Percentiles rank a stretch among this genome's conserved stretches.
phyloP scores from a whole-genome alignment of 345 rosid genomes.

The Euphorbia pulcherrima region DNA sequence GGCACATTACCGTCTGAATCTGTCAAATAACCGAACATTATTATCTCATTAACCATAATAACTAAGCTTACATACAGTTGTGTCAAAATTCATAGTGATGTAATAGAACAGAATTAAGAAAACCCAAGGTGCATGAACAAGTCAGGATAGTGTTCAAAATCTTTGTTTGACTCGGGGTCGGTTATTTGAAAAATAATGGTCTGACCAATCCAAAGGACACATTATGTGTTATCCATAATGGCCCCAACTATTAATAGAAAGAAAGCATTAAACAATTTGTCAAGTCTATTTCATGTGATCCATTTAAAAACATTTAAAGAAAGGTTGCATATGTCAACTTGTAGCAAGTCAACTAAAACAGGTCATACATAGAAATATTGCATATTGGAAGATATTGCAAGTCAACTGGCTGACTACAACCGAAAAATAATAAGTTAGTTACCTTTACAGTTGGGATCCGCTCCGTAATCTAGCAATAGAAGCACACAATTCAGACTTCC shows the following conservation, averaged over 20 bases:
- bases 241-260: too few species aligned
- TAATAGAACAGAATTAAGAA: background rate
- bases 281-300: background rate
- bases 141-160: conserved; percentile 9
- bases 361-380: background rate
- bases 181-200: conserved; percentile 7
- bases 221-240: background rate
- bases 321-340: background rate
- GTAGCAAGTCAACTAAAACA: background rate
- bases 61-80: background rate
- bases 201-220: conserved; percentile 3
- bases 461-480: conserved; percentile 60
- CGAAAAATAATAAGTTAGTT: conserved; percentile 4
- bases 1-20: conserved; percentile 71
- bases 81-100: too few species aligned
- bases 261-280: background rate
- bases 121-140: background rate
- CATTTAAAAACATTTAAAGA: background rate
- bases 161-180: background rate
- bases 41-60: background rate
- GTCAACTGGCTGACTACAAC: background rate
- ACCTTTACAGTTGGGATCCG: conserved; percentile 74
- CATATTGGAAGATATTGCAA: background rate
- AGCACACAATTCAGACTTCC: conserved; percentile 72
- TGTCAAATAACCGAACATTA: conserved; percentile 20